Evolutionary conservation across 805 yeast genomes (phyloP).

Genomic region (Torulaspora microellipsoides): DNA sequence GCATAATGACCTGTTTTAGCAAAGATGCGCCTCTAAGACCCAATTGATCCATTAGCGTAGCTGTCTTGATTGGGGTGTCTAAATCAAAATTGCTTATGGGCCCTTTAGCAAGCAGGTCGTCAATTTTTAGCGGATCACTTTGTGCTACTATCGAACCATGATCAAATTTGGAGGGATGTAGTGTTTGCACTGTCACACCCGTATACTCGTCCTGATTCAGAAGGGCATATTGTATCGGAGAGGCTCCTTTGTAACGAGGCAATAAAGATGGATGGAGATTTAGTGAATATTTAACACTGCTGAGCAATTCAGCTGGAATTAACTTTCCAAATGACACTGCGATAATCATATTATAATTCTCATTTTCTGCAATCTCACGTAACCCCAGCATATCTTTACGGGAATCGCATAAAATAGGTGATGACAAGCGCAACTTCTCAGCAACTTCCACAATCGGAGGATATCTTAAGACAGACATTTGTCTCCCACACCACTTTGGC

Average conservation of each 20-base stretch:
- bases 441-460: conserved; percentile 51
- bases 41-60: conserved; percentile 43
- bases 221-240: conserved; percentile 81
- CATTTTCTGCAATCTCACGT: conserved; percentile 12
- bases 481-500: conserved; percentile 63
- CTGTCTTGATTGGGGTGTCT: conserved; percentile 34
- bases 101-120: conserved; percentile 20
- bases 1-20: conserved; percentile 42
- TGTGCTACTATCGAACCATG: conserved; percentile 66
- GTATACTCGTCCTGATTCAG: conserved; percentile 57
- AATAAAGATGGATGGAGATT: conserved; percentile 91
- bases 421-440: conserved; percentile 26
- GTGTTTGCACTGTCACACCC: conserved; percentile 85
- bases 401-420: conserved; percentile 26
- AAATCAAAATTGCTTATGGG: conserved; percentile 41
- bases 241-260: conserved; percentile 80
- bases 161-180: conserved; percentile 86
- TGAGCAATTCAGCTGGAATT: conserved; percentile 61
- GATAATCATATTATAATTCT: conserved; percentile 58
- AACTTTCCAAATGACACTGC: conserved; percentile 89
- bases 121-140: conserved; percentile 33
- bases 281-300: conserved; percentile 50
- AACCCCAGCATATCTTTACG: conserved; percentile 14
- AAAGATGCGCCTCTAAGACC: conserved; percentile 60
- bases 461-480: conserved; percentile 42